Base-by-base conservation (phyloP, 2,329 filamentous ascomycete genomes). In the Sclerotinia sclerotiorum region DNA sequence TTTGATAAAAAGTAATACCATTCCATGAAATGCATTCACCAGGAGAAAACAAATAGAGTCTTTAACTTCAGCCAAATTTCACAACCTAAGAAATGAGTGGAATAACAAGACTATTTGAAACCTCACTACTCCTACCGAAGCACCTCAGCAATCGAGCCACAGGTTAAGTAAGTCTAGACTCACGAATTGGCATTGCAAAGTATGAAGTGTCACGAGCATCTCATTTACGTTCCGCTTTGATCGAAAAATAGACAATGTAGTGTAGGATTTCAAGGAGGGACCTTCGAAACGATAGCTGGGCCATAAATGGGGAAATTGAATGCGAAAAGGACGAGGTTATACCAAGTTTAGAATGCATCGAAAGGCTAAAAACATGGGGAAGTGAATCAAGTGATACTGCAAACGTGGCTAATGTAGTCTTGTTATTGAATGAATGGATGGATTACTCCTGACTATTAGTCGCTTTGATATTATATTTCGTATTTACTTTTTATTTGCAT, bases 261-360 rank as follows among this genome's bases (percentile, higher is more conserved):
- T 44, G 55, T 19, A 44, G 11, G 35, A 8, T 42, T 44, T 27
- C 35, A n/a, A 58, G 11, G 13, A 27, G 19, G 15, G 35, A 11
- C 7, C 7, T 42, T 58, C n/a, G 55, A 44, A 58, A 58, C 13
- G 35, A 58, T 13, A 27, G 35, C 24, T 44, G 11, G 42, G 35
- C 55, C 35, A 24, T 44, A n/a, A 42, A 58, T 58, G 55, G 42
- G 55, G 35, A 42, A 58, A 58, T 58, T 44, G 55, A 58, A 58
- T 19, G 32, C 35, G 11, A 44, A 11, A n/a, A 58, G 13, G 55
- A 58, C 35, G 55, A 58, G 35, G n/a, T 44, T 58, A 27, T 44
- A 44, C 55, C 35, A 58, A 35, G 55, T 44, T 8, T 44, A 27
- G n/a, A 11, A 19, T 44, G 42, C 15, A 5, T 17, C 24, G 55